Base-by-base conservation (phyloP, 345 rosid genomes). In the Arabidopsis arenosa region DNA sequence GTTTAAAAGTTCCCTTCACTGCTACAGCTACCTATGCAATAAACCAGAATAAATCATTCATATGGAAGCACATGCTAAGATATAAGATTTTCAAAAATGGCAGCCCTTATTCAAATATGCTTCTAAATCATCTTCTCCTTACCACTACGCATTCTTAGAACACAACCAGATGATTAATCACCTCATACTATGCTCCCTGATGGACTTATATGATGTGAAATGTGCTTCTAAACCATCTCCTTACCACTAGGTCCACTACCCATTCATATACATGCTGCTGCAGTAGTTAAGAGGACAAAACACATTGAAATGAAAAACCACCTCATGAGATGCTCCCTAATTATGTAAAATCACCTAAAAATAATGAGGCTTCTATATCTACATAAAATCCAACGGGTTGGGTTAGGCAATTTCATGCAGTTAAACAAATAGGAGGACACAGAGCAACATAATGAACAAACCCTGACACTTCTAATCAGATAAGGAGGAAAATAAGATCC, bases 351-450 rank as follows among this genome's bases (percentile, higher is more conserved):
- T 37, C 64, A 62, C 18, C 0, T 62, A 55, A 60, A 53, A 77
- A 45, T 77, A 28, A 49, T 48, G 45, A 59, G 28, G 55, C 62
- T 68, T 60, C 37, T 9, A 21, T 41, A 69, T 75, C 60, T 66
- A 59, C 58, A 21, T 33, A 41, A 36, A 40, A 68, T 52, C 54
- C 80, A 43, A 61, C 56, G 54, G 49, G 43, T 35, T 62, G 59
- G 12, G 70, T 55, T 63, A 23, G 63, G 58, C 28, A 68, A 53
- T 36, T 35, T 49, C 75, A 70, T 69, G 63, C 58, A 76, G 17
- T 36, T 51, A 23, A 28, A 10, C 36, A 54, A 63, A 18, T 4
- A 68, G 55, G 45, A 35, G 52, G 68, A 48, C 30, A 35, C 37
- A 8, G 17, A 28, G 51, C 12, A 56, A 63, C 49, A 48, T 58